Evolutionary conservation across 1,284 basidiomycete species (phyloP).

Genomic region (Athelia sp.): DNA sequence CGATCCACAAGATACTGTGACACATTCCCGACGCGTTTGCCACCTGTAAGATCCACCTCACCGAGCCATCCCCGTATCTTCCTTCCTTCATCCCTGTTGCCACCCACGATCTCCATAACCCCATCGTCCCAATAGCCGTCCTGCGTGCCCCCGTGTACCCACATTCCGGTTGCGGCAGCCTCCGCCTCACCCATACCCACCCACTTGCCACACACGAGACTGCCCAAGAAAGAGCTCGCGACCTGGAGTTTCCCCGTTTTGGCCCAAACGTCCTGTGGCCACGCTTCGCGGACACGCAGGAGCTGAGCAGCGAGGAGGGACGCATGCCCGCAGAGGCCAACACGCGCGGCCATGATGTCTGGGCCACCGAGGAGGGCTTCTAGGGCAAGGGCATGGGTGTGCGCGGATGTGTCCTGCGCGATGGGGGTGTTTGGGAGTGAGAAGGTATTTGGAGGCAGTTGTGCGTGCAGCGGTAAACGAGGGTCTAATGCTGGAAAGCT

Average conservation of each 20-base stretch:
- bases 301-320: constrained; percentile 68
- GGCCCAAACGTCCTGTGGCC: constrained; percentile 68
- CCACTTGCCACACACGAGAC: constrained; percentile 67
- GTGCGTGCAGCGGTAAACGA: constrained; percentile 55
- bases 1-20: constrained; percentile 73
- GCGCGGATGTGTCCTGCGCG: constrained; percentile 72
- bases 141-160: constrained; percentile 43
- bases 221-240: constrained; percentile 68
- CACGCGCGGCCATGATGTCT: constrained; percentile 66
- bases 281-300: constrained; percentile 63
- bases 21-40: constrained; percentile 58
- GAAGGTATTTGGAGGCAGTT: constrained; percentile 63
- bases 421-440: constrained; percentile 73
- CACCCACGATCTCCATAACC: constrained; percentile 71
- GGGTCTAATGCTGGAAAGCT: constrained; percentile 65
- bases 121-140: constrained; percentile 72
- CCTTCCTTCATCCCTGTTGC: constrained; percentile 64
- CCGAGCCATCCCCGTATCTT: constrained; percentile 70
- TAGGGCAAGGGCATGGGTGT: constrained; percentile 67
- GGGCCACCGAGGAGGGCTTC: constrained; percentile 72
- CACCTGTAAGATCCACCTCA: constrained; percentile 62
- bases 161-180: constrained; percentile 72
- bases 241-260: constrained; percentile 65
- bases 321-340: constrained; percentile 64
- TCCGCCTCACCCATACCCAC: constrained; percentile 70